Base-by-base conservation (phyloP, 2,329 filamentous ascomycete genomes). In the Aspergillus hiratsukae region DNA sequence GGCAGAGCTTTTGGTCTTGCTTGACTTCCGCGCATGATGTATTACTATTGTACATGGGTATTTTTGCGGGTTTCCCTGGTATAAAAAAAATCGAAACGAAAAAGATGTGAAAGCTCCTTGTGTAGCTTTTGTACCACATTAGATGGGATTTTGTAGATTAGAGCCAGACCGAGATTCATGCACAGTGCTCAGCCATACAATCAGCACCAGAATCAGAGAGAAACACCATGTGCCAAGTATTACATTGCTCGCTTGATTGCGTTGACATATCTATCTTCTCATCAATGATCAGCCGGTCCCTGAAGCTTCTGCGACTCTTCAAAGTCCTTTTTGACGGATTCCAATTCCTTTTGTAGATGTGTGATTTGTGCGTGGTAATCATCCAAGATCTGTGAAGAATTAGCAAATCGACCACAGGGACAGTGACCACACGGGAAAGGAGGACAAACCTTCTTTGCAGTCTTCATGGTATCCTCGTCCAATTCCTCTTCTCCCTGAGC, bases 291-390 rank as follows among this genome's bases (percentile, higher is more conserved):
- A 35, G 55, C 53, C 43, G 54, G 61, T 40, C 65, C 65, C 40
- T 64, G 64, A 23, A 69, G 60, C 56, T 72, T 71, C 60, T 85
- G 77, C 72, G 82, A 83, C 59, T 81, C 81, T 29, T 79, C 77
- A 57, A 82, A 85, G 59, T 87, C 84, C 63, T 81, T 80, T 68
- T 80, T 80, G 54, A 86, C 78, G 27, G 82, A 76, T 48, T 77
- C 79, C 56, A 87, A 68, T 74, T 86, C 84, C 68, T 84, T 85
- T 61, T 81, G 80, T 58, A 87, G 72, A 70, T 87, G 83, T 61
- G 80, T 73, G 53, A 81, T 75, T 62, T 81, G 79, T 23, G 74
- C 71, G 53, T 78, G 75, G 62, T 81, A 81, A 56, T 79, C 76
- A 58, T 79, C 77, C 53, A 81, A 69, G 58, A 80, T 78, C 79